A percentile compares a stretch with the other conserved stretches of the same genome.
Conservation (phyloP, 2,329 filamentous ascomycete genomes). For the Xylariomycetidae sp. region DNA sequence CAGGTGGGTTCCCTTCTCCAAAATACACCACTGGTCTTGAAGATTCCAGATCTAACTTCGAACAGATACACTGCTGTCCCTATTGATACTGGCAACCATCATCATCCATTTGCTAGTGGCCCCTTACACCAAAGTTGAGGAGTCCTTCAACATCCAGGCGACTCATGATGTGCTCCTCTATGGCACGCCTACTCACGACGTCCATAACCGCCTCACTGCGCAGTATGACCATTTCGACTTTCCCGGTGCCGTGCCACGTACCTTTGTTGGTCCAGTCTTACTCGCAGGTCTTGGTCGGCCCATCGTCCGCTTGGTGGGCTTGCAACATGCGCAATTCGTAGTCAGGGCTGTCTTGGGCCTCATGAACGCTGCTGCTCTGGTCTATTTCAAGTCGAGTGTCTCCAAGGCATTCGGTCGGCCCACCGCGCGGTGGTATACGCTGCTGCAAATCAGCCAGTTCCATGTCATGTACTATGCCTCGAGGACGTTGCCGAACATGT, state of each 20-base stretch:
- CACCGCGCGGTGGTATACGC: constrained; percentile 70
- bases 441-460: constrained; percentile 79
- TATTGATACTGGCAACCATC: constrained; percentile 57
- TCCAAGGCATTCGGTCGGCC: constrained; percentile 60
- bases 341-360: constrained; percentile 74
- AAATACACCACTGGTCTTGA: no score
- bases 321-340: constrained; percentile 51
- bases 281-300: constrained; percentile 70
- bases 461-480: constrained; percentile 91
- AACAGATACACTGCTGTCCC: constrained; percentile 43
- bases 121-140: constrained; percentile 95
- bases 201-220: constrained; percentile 46
- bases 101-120: constrained; percentile 65
- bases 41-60: no score
- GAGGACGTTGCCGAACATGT: constrained; percentile 90
- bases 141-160: constrained; percentile 96
- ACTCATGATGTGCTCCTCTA: constrained; percentile 82
- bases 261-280: constrained; percentile 75
- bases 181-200: constrained; percentile 59
- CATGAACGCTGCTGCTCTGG: constrained; percentile 64
- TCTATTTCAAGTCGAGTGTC: constrained; percentile 60
- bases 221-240: constrained; percentile 88
- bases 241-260: constrained; percentile 84
- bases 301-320: constrained; percentile 50
- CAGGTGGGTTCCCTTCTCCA: no score